Evolutionary conservation across 2,329 filamentous ascomycete genomes (phyloP), one percentile per base, ranked within the genome.

Genomic region (Ascochyta fabae): DNA sequence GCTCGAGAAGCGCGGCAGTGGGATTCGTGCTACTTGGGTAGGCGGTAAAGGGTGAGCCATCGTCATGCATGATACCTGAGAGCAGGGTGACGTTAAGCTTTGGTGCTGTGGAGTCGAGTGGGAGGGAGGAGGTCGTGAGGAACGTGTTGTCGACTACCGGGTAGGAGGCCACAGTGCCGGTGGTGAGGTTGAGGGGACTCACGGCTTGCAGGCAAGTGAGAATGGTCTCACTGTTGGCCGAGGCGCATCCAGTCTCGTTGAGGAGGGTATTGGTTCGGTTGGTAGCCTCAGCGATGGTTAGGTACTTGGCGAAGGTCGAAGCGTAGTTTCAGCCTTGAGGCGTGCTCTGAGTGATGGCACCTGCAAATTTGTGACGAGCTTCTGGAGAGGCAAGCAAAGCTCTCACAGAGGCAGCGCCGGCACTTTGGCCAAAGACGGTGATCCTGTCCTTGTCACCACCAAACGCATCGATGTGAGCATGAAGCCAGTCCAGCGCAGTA

Each of bases 401-500:
- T 39, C 81, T 74, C 3, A 84, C 80, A 31, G 66, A 70, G 19
- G 69, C 67, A 13, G 69, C 70, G 15, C 72, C 72, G 42, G 72
- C 71, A 69, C 62, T 70, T 56, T 78, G 74, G 8, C 73, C 72
- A 55, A 78, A 78, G 2, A 75, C 49, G 0, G 73, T 78, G 13
- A 77, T 69, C 12, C 64, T 54, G 23, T 68, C 57, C 24, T 72
- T 70, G 44, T 77, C 72, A 4, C 70, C 72, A n/a, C 72, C 72
- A 42, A 75, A 75, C 16, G 68, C 64, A 29, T 57, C 60, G 57
- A 79, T 75, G 53, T 80, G 73, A 43, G 70, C 68, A 16, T 69
- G 73, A 1, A 83, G 73, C 81, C 81, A 84, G 34, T 82, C 78
- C 6, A 83, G 70, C 0, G 80, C 82, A 23, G 76, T 76, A 46